Base-by-base conservation (phyloP, 1,139 yeast genomes). In the Pneumocystis carinii region DNA sequence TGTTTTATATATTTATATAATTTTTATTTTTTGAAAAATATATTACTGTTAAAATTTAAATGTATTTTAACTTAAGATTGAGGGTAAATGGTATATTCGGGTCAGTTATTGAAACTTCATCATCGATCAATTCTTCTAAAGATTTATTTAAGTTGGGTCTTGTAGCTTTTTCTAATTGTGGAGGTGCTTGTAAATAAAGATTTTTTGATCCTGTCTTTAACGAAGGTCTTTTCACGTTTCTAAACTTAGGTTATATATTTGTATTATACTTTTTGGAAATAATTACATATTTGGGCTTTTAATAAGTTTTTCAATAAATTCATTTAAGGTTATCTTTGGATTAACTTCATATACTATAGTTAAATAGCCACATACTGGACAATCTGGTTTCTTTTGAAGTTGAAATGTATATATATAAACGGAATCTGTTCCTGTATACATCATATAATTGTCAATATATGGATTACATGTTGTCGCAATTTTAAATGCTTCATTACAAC, bases 401-500 rank as follows among this genome's bases (percentile, higher is more conserved):
- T 81, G 76, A 72, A 85, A 87, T 7, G 89, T 83, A 69, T 85
- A 86, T 0, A 89, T 83, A 75, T 84, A 87, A 2, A 86, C 83
- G 0, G 90, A 85, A 64, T 84, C 85, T 64, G 85, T 84, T 0
- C 96, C 96, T 12, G 89, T 81, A 70, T 88, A 88, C 84, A 86
- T 87, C 88, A 89, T 85, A 72, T 87, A 87, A 73, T 90, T 90
- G 68, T 84, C 82, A 69, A 89, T 75, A 53, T 79, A 78, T 0
- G 90, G 90, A 69, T 84, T 85, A 65, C 83, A 77, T 62, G 83
- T 80, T 0, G 95, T 84, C 36, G 87, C 78, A 35, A 89, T 76
- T 71, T 90, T 90, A 73, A 89, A 82, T 0, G 87, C 90, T 72
- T 90, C 97, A 69, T 86, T 87, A 71, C 95, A 87, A 72, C 96